These are phyloP conservation scores for Quercus robur DNA, from an alignment of 306 rosid species.

Conservation along the genomic window DNA sequence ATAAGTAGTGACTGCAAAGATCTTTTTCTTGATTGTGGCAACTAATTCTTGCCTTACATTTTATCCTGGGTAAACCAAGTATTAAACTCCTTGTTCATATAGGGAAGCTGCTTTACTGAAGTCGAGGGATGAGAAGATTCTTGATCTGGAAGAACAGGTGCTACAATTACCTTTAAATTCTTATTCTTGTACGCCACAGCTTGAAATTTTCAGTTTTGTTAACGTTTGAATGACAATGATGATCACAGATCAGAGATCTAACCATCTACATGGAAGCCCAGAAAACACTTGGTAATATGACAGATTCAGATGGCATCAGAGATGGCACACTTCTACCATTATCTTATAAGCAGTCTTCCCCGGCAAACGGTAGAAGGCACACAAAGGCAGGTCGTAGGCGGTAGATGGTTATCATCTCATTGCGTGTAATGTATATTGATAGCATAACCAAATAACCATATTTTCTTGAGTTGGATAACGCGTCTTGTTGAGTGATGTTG, in stretches of 20 bases:
- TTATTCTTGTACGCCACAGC: not conserved
- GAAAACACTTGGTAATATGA: constrained; percentile 60
- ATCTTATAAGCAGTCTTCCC: constrained; percentile 61
- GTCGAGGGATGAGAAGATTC: constrained; percentile 47
- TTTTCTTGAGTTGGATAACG: not conserved
- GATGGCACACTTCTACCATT: constrained; percentile 80
- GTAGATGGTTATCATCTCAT: constrained; percentile 23
- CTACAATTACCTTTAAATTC: constrained; percentile 9
- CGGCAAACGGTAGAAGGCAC: constrained; percentile 47
- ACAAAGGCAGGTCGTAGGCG: constrained; percentile 69
- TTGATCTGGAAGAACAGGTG: constrained; percentile 96
- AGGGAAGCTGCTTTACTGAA: constrained; percentile 62
- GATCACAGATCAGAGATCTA: constrained; percentile 78
- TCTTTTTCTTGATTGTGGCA: not conserved
- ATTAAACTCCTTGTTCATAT: constrained; percentile 27
- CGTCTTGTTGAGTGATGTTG: not conserved
- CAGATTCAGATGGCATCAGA: constrained; percentile 66
- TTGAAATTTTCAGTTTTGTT: constrained; percentile 3
- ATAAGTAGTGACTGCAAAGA: too few species aligned
- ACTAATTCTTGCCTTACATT: constrained; percentile 12
- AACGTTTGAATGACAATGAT: constrained; percentile 16
- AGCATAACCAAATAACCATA: not conserved
- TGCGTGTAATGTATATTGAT: not conserved
- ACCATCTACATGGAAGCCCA: constrained; percentile 73
- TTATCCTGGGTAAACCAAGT: not conserved